phyloP scores from a whole-genome alignment of 805 yeast genomes.

The Cyberlindnera euphorbiiphila region DNA sequence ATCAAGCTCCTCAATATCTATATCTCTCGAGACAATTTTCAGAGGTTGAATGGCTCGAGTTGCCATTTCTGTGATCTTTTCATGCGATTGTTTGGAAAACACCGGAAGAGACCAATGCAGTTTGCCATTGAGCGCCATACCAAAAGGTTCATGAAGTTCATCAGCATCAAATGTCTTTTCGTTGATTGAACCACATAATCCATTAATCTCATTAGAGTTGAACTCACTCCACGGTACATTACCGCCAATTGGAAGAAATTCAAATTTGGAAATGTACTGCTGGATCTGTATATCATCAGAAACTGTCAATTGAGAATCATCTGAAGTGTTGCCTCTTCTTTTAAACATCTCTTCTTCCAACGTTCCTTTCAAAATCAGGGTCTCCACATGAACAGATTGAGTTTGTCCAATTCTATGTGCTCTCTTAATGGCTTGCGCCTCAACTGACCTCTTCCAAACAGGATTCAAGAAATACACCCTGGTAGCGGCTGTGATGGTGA shows the following conservation, averaged over 20 bases:
- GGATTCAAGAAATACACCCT: conserved; percentile 69
- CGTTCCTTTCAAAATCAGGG: conserved; percentile 56
- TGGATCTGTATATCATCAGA: conserved; percentile 61
- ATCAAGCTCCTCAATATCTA: conserved; percentile 8
- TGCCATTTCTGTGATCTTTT: conserved; percentile 10
- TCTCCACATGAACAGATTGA: conserved; percentile 63
- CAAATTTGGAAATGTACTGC: conserved; percentile 47
- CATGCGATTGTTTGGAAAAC: conserved; percentile 21
- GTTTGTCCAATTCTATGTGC: conserved; percentile 75
- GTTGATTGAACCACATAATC: conserved; percentile 11
- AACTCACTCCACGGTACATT: conserved; percentile 12
- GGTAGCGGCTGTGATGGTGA: conserved; percentile 65
- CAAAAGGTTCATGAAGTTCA: conserved; percentile 29
- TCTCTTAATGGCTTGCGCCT: conserved; percentile 74
- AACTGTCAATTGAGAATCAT: conserved; percentile 34
- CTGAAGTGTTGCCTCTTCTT: conserved; percentile 25
- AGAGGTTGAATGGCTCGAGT: conserved; percentile 2
- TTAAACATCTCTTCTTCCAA: conserved; percentile 66
- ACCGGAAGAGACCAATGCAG: conserved; percentile 37
- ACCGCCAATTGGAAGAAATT: conserved; percentile 37
- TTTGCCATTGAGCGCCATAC: conserved; percentile 3
- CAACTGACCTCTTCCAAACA: conserved; percentile 64
- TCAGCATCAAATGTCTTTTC: conserved; percentile 15
- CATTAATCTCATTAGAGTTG: conserved; percentile 2
- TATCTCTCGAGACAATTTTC: conserved; percentile 2